Percentiles rank a stretch among this genome's conserved stretches.
These are phyloP conservation scores for Diaporthe citrichinensis DNA, from an alignment of 2,329 filamentous ascomycete species.

Conservation along the genomic window DNA sequence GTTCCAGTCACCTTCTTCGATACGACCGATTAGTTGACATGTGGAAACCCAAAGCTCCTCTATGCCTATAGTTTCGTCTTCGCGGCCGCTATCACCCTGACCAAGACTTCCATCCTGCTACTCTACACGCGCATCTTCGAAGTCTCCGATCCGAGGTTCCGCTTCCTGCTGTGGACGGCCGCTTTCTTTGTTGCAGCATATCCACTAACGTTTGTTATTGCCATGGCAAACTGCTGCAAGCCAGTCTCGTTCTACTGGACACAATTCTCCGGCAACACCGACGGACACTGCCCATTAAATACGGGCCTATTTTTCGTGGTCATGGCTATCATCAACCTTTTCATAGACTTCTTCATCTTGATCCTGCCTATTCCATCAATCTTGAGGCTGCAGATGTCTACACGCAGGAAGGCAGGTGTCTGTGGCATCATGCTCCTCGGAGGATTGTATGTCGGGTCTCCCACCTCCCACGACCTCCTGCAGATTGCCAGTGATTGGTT, in stretches of 20 bases:
- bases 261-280: slow-evolving; percentile 36
- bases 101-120: slow-evolving; percentile 41
- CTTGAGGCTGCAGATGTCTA: slow-evolving; percentile 40
- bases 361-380: slow-evolving; percentile 39
- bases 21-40: background rate
- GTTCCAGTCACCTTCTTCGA: background rate
- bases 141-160: slow-evolving; percentile 28
- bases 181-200: slow-evolving; percentile 26
- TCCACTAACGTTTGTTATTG: slow-evolving; percentile 35
- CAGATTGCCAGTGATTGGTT: background rate
- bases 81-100: slow-evolving; percentile 39
- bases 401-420: slow-evolving; percentile 37
- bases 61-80: slow-evolving; percentile 42
- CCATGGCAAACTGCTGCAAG: slow-evolving; percentile 40
- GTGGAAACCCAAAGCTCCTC: slow-evolving; percentile 20
- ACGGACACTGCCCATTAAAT: background rate
- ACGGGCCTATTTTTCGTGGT: background rate
- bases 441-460: slow-evolving; percentile 34
- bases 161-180: slow-evolving; percentile 18
- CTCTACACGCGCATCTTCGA: slow-evolving; percentile 42
- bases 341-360: slow-evolving; percentile 38
- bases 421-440: slow-evolving; percentile 42
- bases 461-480: too few relatives aligned
- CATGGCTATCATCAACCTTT: slow-evolving; percentile 23
- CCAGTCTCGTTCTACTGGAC: slow-evolving; percentile 42